phyloP scores from a whole-genome alignment of 2,329 filamentous ascomycete genomes.

The Domatiomyces catenatus region DNA sequence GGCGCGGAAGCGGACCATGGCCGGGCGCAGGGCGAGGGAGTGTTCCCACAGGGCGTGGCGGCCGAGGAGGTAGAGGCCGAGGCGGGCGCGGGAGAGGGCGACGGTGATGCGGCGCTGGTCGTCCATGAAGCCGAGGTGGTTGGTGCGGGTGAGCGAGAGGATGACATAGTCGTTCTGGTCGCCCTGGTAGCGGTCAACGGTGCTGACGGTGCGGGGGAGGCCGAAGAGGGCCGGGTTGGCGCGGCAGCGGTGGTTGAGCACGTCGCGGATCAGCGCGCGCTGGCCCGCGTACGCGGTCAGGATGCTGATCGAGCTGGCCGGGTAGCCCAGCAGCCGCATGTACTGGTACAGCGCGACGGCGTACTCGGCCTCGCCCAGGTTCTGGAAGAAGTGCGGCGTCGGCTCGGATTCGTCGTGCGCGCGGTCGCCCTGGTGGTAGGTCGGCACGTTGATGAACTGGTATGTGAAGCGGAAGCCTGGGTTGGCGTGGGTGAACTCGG shows the following conservation, averaged over 20 bases:
- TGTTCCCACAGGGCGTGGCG: slow-evolving; percentile 76
- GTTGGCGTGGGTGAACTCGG: slow-evolving; percentile 69
- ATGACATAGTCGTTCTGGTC: slow-evolving; percentile 99
- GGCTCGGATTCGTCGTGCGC: slow-evolving; percentile 41
- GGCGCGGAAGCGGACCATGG: slow-evolving; percentile 62
- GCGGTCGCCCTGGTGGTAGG: slow-evolving; percentile 80
- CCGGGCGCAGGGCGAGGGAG: slow-evolving; percentile 72
- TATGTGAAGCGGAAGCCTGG: slow-evolving; percentile 87
- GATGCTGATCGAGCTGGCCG: slow-evolving; percentile 68
- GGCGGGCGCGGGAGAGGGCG: slow-evolving; percentile 75
- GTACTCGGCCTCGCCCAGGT: slow-evolving; percentile 92
- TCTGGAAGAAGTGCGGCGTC: slow-evolving; percentile 88
- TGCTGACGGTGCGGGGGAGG: slow-evolving; percentile 74
- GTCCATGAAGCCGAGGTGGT: slow-evolving; percentile 76
- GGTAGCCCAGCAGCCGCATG: slow-evolving; percentile 90
- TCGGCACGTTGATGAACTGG: slow-evolving; percentile 88
- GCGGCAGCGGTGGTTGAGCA: slow-evolving; percentile 67
- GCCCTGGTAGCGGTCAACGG: slow-evolving; percentile 96
- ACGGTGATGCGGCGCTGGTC: slow-evolving; percentile 90
- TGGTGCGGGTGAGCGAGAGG: slow-evolving; percentile 78
- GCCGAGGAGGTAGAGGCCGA: slow-evolving; percentile 85
- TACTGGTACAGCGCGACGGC: slow-evolving; percentile 92
- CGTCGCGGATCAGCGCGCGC: slow-evolving; percentile 71
- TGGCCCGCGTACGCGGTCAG: slow-evolving; percentile 90
- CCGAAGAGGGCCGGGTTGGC: slow-evolving; percentile 66